Conservation (phyloP, 768 basidiomycete genomes). For the Suillus americanus region DNA sequence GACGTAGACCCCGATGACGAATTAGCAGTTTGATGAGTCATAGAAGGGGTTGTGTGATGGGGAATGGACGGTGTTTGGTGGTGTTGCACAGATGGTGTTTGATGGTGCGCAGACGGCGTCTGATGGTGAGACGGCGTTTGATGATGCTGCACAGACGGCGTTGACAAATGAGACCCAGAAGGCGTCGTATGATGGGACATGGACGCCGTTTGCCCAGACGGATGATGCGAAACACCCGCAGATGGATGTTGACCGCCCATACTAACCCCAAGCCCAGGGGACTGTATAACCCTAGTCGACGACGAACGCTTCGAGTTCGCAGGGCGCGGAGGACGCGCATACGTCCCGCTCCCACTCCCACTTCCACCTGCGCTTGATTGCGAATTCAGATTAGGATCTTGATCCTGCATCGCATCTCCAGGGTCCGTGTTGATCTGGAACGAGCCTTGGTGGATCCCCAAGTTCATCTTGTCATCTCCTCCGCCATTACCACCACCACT, state of each 20-base stretch:
- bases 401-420: background rate
- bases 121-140: background rate
- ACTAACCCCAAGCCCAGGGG: background rate
- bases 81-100: background rate
- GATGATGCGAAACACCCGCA: background rate
- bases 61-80: background rate
- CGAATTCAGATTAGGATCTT: background rate
- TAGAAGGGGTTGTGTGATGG: background rate
- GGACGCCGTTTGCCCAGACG: background rate
- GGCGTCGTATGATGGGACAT: background rate
- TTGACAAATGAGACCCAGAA: background rate
- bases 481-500: background rate
- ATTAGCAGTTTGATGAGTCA: background rate
- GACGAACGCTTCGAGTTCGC: background rate
- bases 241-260: background rate
- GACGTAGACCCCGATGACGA: background rate
- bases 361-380: background rate
- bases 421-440: conserved; percentile 44
- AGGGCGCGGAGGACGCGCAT: background rate
- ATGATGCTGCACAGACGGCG: background rate
- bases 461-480: conserved; percentile 29
- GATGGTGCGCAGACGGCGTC: background rate
- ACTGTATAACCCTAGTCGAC: background rate
- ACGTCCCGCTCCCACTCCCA: background rate
- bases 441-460: conserved; percentile 52